Evolutionary conservation across 2,329 filamentous ascomycete genomes (phyloP), one percentile per base, ranked within the genome.

Genomic region (Xylariaceae sp.): DNA sequence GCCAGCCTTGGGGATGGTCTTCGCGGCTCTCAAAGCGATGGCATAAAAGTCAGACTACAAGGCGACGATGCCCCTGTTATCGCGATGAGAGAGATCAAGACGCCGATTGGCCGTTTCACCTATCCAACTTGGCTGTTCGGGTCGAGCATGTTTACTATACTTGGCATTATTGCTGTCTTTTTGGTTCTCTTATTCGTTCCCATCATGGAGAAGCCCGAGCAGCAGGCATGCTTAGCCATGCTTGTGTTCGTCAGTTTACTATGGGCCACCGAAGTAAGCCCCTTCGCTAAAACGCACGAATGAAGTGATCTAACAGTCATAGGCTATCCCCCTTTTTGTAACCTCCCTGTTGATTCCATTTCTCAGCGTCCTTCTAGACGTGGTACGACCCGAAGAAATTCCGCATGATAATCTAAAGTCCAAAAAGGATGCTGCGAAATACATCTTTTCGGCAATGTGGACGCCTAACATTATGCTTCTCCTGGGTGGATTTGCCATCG

Each of bases 391-490:
- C 26, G 90, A 95, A 47, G 82, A 85, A 4, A 69, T 72, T 63
- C 86, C 87, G 0, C 80, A 91, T 56, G 74, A 77, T 37, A 84
- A 93, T 18, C 80, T 99, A 6, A 81, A 82, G n/a, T 84, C 92
- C 3, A 92, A 92, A 70, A 81, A 85, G n/a, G n/a, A n/a, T 36
- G 92, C 94, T 0, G 91, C 93, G 0, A 79, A 83, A 23, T 93
- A 89, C 66, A 88, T 97, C 53, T 97, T 99, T 66, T 81, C 91
- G 4, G 88, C 94, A 21, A 99, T 99, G 94, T 99, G 94, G 94
- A 97, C 93, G 3, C 93, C 94, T 0, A 94, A 99, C 50, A 99
- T 99, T 63, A 97, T 99, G 94, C 84, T 99, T 13, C 80, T 99
- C 18, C 85, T 99, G 0, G 94, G 94, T 63, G 94, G 94, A 26